These are phyloP conservation scores for Chlamydomonas applanata DNA, from an alignment of 139 green algal species.

Conservation along the genomic window DNA sequence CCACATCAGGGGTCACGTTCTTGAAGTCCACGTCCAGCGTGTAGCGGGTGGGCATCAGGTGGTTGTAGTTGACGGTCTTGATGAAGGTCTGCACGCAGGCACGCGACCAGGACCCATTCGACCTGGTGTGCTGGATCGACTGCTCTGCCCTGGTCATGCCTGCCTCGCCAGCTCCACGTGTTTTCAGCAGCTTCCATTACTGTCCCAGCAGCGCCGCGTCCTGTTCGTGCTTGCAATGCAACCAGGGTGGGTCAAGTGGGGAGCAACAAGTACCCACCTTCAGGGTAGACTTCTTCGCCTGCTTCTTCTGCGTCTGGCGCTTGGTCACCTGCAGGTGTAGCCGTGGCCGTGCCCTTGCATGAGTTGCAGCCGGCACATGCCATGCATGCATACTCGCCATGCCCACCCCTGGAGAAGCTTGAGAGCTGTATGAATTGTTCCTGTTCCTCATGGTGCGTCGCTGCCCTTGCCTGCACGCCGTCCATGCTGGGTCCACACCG, in stretches of 20 bases:
- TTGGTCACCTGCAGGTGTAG: constrained; percentile 73
- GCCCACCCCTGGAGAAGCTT: too few relatives aligned
- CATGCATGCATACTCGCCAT: neutral
- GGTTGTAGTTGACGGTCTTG: constrained; percentile 99
- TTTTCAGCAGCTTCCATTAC: neutral
- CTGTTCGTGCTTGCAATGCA: too few relatives aligned
- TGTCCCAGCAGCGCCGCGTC: neutral
- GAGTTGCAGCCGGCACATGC: constrained; percentile 4
- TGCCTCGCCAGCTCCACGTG: too few relatives aligned
- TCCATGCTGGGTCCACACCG: too few relatives aligned
- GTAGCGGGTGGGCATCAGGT: constrained; percentile 99
- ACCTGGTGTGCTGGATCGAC: too few relatives aligned
- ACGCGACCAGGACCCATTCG: too few relatives aligned
- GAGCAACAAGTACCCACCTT: constrained; percentile 37
- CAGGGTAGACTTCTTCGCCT: constrained; percentile 73
- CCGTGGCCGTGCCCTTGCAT: neutral
- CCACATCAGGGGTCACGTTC: constrained; percentile 75
- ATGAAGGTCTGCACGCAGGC: constrained; percentile 81
- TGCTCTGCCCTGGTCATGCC: neutral
- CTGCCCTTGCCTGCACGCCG: too few relatives aligned
- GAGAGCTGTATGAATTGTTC: too few relatives aligned
- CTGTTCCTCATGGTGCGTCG: too few relatives aligned
- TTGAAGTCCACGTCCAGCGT: constrained; percentile 97
- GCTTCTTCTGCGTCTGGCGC: constrained; percentile 73
- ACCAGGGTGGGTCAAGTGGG: too few relatives aligned